phyloP scores from a whole-genome alignment of 257 asterid genomes.

The Solanum peruvianum region DNA sequence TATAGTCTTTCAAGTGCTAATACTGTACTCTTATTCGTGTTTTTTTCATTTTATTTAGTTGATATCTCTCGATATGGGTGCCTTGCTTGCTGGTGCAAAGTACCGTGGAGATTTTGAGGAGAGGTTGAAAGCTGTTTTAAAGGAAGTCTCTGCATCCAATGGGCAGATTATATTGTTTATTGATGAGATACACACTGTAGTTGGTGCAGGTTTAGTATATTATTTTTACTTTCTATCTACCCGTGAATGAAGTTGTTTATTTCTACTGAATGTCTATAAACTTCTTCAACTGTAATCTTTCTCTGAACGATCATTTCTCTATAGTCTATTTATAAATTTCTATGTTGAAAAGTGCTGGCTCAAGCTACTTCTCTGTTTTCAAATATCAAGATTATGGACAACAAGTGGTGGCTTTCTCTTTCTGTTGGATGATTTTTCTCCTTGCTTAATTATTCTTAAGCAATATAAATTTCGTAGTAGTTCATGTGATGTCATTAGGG shows the following conservation, averaged over 20 bases:
- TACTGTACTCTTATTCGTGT: neutral
- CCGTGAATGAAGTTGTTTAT: neutral
- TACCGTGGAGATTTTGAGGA: slow-evolving; percentile 93
- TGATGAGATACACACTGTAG: slow-evolving; percentile 92
- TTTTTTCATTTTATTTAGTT: slow-evolving; percentile 26
- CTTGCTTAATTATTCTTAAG: neutral
- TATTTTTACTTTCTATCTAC: neutral
- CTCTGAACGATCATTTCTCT: neutral
- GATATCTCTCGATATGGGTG: slow-evolving; percentile 91
- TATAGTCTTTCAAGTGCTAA: neutral
- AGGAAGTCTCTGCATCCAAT: slow-evolving; percentile 78
- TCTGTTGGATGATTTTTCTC: neutral
- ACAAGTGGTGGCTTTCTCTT: neutral
- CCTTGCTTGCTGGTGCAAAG: slow-evolving; percentile 90
- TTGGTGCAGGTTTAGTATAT: slow-evolving; percentile 72
- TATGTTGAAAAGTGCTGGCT: neutral
- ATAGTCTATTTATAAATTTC: neutral
- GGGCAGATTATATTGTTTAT: slow-evolving; percentile 85
- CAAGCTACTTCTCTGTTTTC: neutral
- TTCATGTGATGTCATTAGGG: neutral
- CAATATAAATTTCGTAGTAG: neutral
- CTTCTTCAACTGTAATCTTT: neutral
- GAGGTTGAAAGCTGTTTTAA: slow-evolving; percentile 81
- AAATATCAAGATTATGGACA: neutral
- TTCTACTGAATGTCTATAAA: neutral